Conservation (phyloP, 805 yeast genomes). For the Monosporozyma yasuniensis region DNA sequence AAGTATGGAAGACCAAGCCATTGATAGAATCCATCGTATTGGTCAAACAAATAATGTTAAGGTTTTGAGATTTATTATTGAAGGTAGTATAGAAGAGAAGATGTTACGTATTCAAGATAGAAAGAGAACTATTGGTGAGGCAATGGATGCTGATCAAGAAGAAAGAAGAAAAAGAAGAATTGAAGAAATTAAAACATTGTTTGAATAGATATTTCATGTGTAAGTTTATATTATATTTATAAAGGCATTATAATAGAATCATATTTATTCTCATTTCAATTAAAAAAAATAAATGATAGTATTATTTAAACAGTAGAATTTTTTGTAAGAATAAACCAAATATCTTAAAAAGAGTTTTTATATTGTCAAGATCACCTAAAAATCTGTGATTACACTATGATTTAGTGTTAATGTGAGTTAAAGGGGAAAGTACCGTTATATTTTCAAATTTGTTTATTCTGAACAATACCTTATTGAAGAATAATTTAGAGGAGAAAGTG, state of each 20-base stretch:
- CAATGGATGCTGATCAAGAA: constrained; percentile 65
- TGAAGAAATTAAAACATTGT: constrained; percentile 62
- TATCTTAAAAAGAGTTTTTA: no score
- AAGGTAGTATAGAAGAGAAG: constrained; percentile 75
- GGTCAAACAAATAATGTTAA: constrained; percentile 71
- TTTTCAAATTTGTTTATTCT: no score
- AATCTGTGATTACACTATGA: no score
- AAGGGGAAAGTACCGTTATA: no score
- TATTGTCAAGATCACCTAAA: no score
- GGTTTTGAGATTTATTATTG: constrained; percentile 72
- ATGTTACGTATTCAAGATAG: constrained; percentile 84
- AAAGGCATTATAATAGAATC: neutral
- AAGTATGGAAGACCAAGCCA: constrained; percentile 83
- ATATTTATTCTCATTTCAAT: no score
- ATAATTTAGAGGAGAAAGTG: no score
- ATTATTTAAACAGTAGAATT: neutral
- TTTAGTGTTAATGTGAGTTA: no score
- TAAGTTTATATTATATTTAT: neutral
- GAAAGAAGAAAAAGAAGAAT: constrained; percentile 61
- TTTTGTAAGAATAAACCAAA: neutral
- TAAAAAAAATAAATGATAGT: neutral
- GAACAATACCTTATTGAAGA: no score
- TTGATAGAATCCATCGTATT: constrained; percentile 83
- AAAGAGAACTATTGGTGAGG: constrained; percentile 73
- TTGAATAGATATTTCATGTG: constrained; percentile 30